Conservation (phyloP, 805 yeast species). For the Lipomyces spencermartinsiae region DNA sequence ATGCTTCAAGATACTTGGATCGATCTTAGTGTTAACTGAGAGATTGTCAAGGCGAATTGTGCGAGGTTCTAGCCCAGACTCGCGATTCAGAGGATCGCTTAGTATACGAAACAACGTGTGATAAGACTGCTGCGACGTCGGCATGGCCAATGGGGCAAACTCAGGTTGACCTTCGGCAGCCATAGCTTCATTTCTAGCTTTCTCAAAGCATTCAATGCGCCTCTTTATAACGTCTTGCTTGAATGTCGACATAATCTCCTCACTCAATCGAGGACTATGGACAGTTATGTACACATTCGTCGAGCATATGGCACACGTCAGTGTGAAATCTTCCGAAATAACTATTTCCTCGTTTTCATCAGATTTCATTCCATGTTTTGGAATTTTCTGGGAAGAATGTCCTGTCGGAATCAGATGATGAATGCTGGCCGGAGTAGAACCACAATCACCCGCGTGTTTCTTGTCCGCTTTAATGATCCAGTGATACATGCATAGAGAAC, state of each 20-base stretch:
- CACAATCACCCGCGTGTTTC: slow-evolving; percentile 11
- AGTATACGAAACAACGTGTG: slow-evolving; percentile 66
- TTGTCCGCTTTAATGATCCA: slow-evolving; percentile 14
- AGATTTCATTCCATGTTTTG: slow-evolving; percentile 10
- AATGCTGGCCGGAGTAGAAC: slow-evolving; percentile 15
- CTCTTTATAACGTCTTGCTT: slow-evolving; percentile 57
- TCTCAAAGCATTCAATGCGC: slow-evolving; percentile 54
- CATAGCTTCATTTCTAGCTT: slow-evolving; percentile 36
- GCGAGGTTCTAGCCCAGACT: slow-evolving; percentile 55
- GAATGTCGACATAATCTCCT: slow-evolving; percentile 55
- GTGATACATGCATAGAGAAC: slow-evolving; percentile 33
- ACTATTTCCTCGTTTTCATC: slow-evolving; percentile 3
- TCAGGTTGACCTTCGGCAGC: slow-evolving; percentile 35
- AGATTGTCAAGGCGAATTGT: slow-evolving; percentile 62
- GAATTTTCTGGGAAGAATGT: not conserved
- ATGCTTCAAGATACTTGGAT: slow-evolving; percentile 55
- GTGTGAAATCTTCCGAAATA: slow-evolving; percentile 14
- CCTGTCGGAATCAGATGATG: slow-evolving; percentile 31
- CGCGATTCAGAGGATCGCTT: slow-evolving; percentile 65
- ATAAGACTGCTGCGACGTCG: slow-evolving; percentile 65
- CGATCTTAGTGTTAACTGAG: slow-evolving; percentile 61
- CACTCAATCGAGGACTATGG: slow-evolving; percentile 48
- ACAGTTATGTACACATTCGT: slow-evolving; percentile 10
- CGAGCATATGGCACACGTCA: slow-evolving; percentile 26
- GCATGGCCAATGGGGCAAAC: slow-evolving; percentile 47